Conservation (phyloP, 2,329 filamentous ascomycete genomes). For the Fusarium sp. region DNA sequence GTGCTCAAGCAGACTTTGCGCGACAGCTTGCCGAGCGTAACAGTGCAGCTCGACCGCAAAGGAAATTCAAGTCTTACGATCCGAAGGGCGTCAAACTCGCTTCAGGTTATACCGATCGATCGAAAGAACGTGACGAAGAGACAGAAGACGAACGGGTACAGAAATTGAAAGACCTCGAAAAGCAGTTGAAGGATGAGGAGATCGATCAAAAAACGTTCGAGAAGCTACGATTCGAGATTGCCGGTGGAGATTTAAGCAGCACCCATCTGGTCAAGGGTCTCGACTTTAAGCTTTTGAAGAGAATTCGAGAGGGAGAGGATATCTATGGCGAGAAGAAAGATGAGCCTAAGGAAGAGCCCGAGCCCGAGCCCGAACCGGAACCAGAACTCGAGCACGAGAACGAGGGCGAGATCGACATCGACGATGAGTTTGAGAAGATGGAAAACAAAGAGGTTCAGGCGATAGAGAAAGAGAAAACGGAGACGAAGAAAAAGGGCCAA, state of each 20-base stretch:
- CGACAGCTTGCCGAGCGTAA: slow-evolving; percentile 84
- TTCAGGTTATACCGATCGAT: slow-evolving; percentile 85
- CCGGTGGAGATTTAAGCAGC: slow-evolving; percentile 81
- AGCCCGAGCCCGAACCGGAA: slow-evolving; percentile 42
- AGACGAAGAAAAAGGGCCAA: slow-evolving; percentile 69
- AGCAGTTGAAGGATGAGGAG: slow-evolving; percentile 83
- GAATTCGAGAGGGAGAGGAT: slow-evolving; percentile 76
- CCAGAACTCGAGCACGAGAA: slow-evolving; percentile 44
- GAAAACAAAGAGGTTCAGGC: slow-evolving; percentile 67
- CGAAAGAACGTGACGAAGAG: slow-evolving; percentile 70
- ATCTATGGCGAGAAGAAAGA: slow-evolving; percentile 60
- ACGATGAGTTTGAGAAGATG: slow-evolving; percentile 74
- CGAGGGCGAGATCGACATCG: slow-evolving; percentile 58
- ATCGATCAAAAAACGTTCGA: slow-evolving; percentile 86
- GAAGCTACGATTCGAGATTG: slow-evolving; percentile 77
- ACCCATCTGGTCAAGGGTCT: slow-evolving; percentile 94
- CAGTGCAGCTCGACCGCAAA: slow-evolving; percentile 66
- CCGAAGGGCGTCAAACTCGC: slow-evolving; percentile 87
- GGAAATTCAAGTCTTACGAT: slow-evolving; percentile 81
- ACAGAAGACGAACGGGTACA: slow-evolving; percentile 67
- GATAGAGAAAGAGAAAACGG: slow-evolving; percentile 62
- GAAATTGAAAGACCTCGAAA: slow-evolving; percentile 82
- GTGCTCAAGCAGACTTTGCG: slow-evolving; percentile 76
- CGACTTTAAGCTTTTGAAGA: slow-evolving; percentile 83
- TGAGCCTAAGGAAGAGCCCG: slow-evolving; percentile 45